Conservation (phyloP, 106 monocot species). For the Gastrodia elata region DNA sequence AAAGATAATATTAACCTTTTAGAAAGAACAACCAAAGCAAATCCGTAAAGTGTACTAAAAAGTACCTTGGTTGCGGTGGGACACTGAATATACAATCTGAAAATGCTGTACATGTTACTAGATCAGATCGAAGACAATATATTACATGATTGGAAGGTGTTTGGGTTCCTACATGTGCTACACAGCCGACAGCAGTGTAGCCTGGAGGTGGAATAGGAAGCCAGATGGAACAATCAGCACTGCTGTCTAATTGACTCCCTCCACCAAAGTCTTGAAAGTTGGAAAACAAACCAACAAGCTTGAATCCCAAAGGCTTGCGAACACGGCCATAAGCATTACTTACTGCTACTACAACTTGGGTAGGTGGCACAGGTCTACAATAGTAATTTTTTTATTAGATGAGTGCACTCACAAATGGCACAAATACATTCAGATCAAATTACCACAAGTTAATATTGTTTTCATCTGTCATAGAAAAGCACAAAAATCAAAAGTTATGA, state of each 20-base stretch:
- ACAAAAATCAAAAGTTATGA: background rate
- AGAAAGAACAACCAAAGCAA: background rate
- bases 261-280: slow-evolving; percentile 19
- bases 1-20: background rate
- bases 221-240: slow-evolving; percentile 79
- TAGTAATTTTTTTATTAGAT: slow-evolving; percentile 5
- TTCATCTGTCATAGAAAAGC: background rate
- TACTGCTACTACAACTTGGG: slow-evolving; percentile 78
- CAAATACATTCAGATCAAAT: background rate
- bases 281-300: slow-evolving; percentile 53
- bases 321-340: slow-evolving; percentile 88
- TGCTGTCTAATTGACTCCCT: slow-evolving; percentile 7
- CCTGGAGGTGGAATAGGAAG: slow-evolving; percentile 87
- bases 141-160: slow-evolving; percentile 78
- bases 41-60: background rate
- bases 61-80: slow-evolving; percentile 47
- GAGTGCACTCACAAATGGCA: background rate
- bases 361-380: slow-evolving; percentile 75
- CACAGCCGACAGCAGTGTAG: slow-evolving; percentile 82
- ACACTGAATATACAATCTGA: slow-evolving; percentile 66
- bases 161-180: slow-evolving; percentile 58
- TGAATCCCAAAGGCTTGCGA: slow-evolving; percentile 74
- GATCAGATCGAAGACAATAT: slow-evolving; percentile 91
- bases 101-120: slow-evolving; percentile 57
- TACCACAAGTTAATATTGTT: background rate